phyloP scores from a whole-genome alignment of 2,329 filamentous ascomycete genomes.

The Phaeosphaeriaceae sp. region DNA sequence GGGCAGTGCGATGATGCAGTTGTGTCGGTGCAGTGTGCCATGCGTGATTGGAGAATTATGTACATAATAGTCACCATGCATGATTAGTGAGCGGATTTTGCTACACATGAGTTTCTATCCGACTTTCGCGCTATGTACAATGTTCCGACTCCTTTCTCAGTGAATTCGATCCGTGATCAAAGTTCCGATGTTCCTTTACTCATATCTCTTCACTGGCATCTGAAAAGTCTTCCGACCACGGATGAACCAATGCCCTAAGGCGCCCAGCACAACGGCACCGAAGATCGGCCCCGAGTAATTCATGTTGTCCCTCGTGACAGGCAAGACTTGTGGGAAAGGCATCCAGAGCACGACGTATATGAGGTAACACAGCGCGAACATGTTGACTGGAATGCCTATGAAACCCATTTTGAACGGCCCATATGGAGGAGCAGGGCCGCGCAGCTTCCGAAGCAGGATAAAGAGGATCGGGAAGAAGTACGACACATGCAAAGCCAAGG shows the following conservation, averaged over 20 bases:
- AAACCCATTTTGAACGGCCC: conserved; percentile 39
- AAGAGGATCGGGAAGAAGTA: conserved; percentile 42
- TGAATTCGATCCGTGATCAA: neutral
- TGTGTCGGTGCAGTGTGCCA: neutral
- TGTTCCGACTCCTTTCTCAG: neutral
- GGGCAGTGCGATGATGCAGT: neutral
- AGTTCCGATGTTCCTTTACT: conserved; percentile 12
- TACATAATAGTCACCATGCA: neutral
- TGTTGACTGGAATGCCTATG: conserved; percentile 33
- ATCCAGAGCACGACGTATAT: conserved; percentile 38
- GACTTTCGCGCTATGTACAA: neutral
- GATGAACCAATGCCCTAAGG: conserved; percentile 30
- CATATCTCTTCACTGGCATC: conserved; percentile 30
- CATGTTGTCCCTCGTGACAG: conserved; percentile 38
- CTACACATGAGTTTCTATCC: neutral
- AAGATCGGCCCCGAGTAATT: conserved; percentile 42
- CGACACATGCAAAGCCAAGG: conserved; percentile 40
- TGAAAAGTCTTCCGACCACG: conserved; percentile 26
- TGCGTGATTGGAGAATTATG: neutral
- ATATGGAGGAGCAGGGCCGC: conserved; percentile 26
- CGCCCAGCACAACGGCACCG: conserved; percentile 29
- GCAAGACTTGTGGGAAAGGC: conserved; percentile 37
- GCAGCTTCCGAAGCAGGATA: conserved; percentile 29
- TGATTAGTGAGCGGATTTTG: neutral
- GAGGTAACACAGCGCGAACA: conserved; percentile 31